Evolutionary conservation across 2,329 filamentous ascomycete genomes (phyloP), one percentile per base, ranked within the genome.

Genomic region (Neocatenulostroma microsporum): DNA sequence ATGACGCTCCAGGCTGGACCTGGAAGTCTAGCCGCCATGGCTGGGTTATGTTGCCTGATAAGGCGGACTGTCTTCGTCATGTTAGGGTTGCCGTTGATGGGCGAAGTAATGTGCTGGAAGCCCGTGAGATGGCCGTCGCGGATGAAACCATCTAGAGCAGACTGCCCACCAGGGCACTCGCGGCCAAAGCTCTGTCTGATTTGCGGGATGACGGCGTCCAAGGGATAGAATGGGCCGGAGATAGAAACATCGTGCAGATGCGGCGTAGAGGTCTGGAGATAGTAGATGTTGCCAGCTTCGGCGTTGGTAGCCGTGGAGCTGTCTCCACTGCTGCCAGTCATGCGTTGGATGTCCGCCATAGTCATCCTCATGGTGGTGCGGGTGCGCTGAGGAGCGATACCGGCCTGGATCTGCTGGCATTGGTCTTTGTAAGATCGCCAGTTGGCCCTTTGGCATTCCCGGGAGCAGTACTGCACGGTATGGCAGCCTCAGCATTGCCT

Each of bases 181-280:
- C 5, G 10, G 1, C 37, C 37, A 18, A 40, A 36, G 28, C 27
- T 36, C 11, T 30, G 19, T 9, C 13, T 7, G 18, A 26, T 17
- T 5, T 30, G 26, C 8, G 25, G 7, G 12, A 36, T 18, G n/a
- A 27, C 26, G 12, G 32, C 27, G 4, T 24, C 20, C 10, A 35
- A 21, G 12, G 28, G 13, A 23, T 34, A 21, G 21, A 30, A 40
- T 14, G 37, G 37, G 12, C 32, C 37, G 1, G 28, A 21, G 4
- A 40, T 17, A 6, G 37, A 31, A n/a, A 40, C 23, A 23, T 40
- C 37, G 14, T 40, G 18, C 10, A 40, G n/a, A 12, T 40, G 37
- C 5, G 37, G 37, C 10, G 13, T 36, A 12, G 32, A 21, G 17
- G 37, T 40, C 26, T 25, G 19, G 11, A 36, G 31, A 33, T 36